Evolutionary conservation across 768 basidiomycete species (phyloP), one percentile per base, ranked within the genome.

Genomic region (Kwoniella shandongensis): DNA sequence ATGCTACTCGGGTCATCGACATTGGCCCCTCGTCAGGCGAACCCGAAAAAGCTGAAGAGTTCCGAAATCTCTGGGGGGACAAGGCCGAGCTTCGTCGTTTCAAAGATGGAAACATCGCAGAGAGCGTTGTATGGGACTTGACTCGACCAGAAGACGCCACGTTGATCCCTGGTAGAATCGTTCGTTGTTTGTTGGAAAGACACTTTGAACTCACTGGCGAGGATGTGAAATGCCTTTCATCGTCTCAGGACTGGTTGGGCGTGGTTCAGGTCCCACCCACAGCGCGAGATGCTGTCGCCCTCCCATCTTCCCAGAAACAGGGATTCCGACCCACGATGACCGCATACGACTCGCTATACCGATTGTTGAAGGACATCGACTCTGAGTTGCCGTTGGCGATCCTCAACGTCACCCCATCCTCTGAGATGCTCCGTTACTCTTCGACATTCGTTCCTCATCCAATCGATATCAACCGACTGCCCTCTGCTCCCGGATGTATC

Each of bases 101-200:
- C 81, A 93, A 97, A 76, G 93, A 99, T 67, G 94, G 94, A 1
- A 83, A 87, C 17, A 97, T 98, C 60, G 71, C 83, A 4, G 91
- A 97, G 76, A 90, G 88, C 64, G 91, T 97, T n/a, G 92, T 98
- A 2, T 99, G 96, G 96, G 88, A 96, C 18, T 84, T 90, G 7
- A 82, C 83, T 11, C 58, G 72, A 59, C 86, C 84, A 2, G 91
- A 94, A 49, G 89, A 91, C 59, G 85, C 89, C 25, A 80, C 85
- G 0, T 83, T 86, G 59, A 85, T 98, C 26, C 91, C 91, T 0
- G 78, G 80, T 13, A 81, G 83, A 77, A 83, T 97, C 65, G 84
- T 90, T 25, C 78, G 79, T 20, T 86, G 92, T 77, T 76, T 97
- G 38, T 81, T 99, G 10, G 69, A 80, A 17, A 80, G 81, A 23